Evolutionary conservation across 2,329 filamentous ascomycete species (phyloP).

Genomic region (Penicillium sp.): DNA sequence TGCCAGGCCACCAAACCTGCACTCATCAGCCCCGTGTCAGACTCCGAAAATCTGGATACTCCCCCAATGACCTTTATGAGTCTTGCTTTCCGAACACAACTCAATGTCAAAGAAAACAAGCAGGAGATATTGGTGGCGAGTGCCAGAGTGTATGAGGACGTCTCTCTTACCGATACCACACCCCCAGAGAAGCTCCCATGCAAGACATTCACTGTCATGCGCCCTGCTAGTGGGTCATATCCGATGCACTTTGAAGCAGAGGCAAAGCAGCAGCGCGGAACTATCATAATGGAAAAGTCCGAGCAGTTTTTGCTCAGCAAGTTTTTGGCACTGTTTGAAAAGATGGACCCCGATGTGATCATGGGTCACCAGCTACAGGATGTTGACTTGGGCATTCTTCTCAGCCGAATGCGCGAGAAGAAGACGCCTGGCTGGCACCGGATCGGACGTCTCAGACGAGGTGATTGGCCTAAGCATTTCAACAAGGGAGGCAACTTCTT

Average conservation of each 20-base stretch:
- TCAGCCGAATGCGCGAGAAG: constrained; percentile 83
- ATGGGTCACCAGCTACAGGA: constrained; percentile 96
- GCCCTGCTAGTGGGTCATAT: constrained; percentile 73
- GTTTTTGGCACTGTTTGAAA: constrained; percentile 84
- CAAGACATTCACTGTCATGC: constrained; percentile 87
- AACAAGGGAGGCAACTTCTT: constrained; percentile 88
- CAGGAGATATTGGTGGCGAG: constrained; percentile 93
- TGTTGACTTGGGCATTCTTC: constrained; percentile 87
- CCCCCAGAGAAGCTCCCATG: constrained; percentile 85
- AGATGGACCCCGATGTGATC: constrained; percentile 88
- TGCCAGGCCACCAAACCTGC: constrained; percentile 77
- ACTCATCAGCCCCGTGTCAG: constrained; percentile 69
- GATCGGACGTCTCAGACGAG: constrained; percentile 80
- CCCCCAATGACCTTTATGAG: constrained; percentile 97
- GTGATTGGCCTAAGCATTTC: constrained; percentile 83
- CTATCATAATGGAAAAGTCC: constrained; percentile 77
- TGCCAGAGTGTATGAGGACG: constrained; percentile 87
- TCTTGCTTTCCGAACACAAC: constrained; percentile 79
- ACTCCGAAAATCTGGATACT: constrained; percentile 77
- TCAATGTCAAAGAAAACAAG: constrained; percentile 91
- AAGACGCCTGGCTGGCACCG: constrained; percentile 95
- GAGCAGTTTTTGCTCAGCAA: constrained; percentile 84
- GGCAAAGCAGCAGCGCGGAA: constrained; percentile 71
- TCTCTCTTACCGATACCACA: constrained; percentile 83
- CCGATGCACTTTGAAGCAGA: constrained; percentile 84